Conservation (phyloP, 352 stramenopile species). For the Phytophthora ohioensis region DNA sequence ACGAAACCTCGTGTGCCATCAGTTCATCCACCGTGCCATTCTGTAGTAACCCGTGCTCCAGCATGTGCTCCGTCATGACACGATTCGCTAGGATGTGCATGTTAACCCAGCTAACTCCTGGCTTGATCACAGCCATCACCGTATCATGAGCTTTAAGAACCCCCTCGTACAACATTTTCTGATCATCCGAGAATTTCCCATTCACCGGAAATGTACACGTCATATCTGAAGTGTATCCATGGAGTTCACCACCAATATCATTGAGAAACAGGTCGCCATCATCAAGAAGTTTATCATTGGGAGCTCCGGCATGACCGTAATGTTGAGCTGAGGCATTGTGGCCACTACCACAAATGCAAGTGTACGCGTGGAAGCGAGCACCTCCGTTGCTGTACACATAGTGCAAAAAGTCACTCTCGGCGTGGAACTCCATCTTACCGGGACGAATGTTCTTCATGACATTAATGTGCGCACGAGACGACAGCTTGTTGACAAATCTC, state of each 20-base stretch:
- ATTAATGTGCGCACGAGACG: constrained; percentile 53
- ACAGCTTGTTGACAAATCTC: constrained; percentile 90
- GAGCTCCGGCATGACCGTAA: constrained; percentile 97
- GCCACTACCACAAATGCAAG: constrained; percentile 97
- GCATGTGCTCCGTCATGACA: constrained; percentile 89
- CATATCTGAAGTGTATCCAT: constrained; percentile 96
- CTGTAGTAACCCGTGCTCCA: constrained; percentile 90
- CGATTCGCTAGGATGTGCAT: constrained; percentile 96
- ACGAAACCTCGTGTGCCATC: constrained; percentile 95
- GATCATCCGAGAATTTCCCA: too few species aligned
- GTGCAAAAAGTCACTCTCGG: constrained; percentile 91
- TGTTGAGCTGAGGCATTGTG: constrained; percentile 96
- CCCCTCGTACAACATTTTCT: too few species aligned
- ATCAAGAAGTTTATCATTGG: constrained; percentile 90
- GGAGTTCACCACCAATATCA: constrained; percentile 97
- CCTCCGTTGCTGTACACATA: constrained; percentile 95
- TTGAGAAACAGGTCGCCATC: constrained; percentile 94
- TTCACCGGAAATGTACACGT: too few species aligned
- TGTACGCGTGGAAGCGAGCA: constrained; percentile 95
- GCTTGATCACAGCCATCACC: constrained; percentile 95
- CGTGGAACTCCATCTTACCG: constrained; percentile 63
- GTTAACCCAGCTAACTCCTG: constrained; percentile 95
- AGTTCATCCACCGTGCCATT: constrained; percentile 94
- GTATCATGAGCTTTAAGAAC: constrained; percentile 95
- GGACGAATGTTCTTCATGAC: constrained; percentile 48